phyloP scores from a whole-genome alignment of 441 rosid genomes.

The Erodium moschatum region DNA sequence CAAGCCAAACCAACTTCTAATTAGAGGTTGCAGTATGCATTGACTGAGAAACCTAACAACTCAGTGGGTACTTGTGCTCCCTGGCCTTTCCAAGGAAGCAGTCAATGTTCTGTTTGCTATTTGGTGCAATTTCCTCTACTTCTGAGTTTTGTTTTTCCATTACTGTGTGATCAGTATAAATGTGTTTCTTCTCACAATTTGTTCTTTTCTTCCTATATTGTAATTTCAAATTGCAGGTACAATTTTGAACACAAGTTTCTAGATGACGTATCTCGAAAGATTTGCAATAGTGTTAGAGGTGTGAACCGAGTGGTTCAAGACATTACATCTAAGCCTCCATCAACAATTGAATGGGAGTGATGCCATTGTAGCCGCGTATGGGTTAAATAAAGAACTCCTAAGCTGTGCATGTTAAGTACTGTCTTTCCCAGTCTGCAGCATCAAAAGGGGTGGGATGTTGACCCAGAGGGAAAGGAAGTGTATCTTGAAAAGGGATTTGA shows the following conservation, averaged over 20 bases:
- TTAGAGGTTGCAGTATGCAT: neutral
- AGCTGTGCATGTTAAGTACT: neutral
- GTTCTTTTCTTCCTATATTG: neutral
- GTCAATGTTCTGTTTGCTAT: neutral
- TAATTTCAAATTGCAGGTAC: conserved; percentile 49
- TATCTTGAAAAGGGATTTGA: conserved; percentile 9
- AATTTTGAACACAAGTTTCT: conserved; percentile 79
- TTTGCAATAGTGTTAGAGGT: conserved; percentile 78
- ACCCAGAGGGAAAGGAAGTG: conserved; percentile 11
- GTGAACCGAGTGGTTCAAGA: conserved; percentile 88
- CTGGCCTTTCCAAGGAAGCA: neutral
- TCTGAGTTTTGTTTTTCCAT: conserved; percentile 6
- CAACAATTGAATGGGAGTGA: conserved; percentile 94
- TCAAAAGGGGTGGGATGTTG: conserved; percentile 5
- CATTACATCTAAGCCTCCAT: conserved; percentile 93
- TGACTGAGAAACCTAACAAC: conserved; percentile 6
- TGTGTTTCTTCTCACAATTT: neutral
- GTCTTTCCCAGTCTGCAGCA: neutral
- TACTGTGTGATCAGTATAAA: neutral
- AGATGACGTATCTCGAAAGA: conserved; percentile 62
- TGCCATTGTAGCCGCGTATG: conserved; percentile 15
- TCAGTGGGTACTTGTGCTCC: neutral
- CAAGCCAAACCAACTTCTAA: neutral
- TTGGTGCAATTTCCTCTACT: conserved; percentile 6
- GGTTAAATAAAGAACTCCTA: conserved; percentile 11